Base-by-base conservation (phyloP, 2,329 filamentous ascomycete species). In the Botrytis squamosa region DNA sequence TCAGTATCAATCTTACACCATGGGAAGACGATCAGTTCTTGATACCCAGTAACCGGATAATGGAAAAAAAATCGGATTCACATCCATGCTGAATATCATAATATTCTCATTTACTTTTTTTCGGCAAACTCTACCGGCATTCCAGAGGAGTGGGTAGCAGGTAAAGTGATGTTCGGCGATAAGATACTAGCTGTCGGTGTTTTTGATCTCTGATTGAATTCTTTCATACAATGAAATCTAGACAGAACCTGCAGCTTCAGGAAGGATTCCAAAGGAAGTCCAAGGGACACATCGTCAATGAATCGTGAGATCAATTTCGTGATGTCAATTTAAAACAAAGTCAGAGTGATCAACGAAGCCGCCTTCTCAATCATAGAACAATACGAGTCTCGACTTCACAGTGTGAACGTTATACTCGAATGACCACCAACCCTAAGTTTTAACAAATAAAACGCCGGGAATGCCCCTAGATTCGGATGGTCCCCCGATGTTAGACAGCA, bases 111-210 rank as follows among this genome's bases (percentile, higher is more conserved):
- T 20, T 10, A 8, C 25, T 46, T 36, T 72, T 72, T 57, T 60
- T 67, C 70, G 70, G 60, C 52, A 71, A 57, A 42, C 25, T 71
- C 46, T 72, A 36, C 49, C 70, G 62, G 49, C 62, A 71, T 66
- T 66, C 70, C 60, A 72, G 46, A 42, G 44, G 38, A 67, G 36
- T 66, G 70, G 38, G 29, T 71, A 67, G 38, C 46, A 40, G 29
- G 44, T 29, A 68, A 40, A 33, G 46, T 29, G 52, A 55, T 12
- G n/a, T n/a, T 70, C 67, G 55, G 42, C 25, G 55, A 60, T 62
- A 55, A 65, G 69, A 38, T 40, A 52, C 44, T 10, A 55, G n/a
- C 9, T 22, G 42, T 65, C 29, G 46, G 33, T 38, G 33, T 38
- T 49, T 25, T 52, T 49, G 22, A 29, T 29, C 40, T 68, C 46